Conservation (phyloP, 345 rosid species). For the Lenwebbia sp. region DNA sequence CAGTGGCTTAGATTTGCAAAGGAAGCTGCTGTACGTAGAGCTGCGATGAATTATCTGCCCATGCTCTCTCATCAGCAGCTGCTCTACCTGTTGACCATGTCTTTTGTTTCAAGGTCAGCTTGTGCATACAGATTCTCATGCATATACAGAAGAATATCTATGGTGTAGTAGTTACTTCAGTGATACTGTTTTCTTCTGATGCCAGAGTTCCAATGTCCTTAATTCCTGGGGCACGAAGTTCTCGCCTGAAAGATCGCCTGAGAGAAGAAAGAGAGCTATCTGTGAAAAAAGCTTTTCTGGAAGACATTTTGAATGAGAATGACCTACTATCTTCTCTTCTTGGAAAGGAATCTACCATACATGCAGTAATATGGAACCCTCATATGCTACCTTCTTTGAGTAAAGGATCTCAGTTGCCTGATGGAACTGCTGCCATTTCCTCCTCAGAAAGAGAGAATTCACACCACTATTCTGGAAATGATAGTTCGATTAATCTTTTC, state of each 20-base stretch:
- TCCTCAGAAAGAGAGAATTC: slow-evolving; percentile 20
- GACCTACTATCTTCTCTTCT: slow-evolving; percentile 45
- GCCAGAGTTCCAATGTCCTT: slow-evolving; percentile 86
- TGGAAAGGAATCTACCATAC: slow-evolving; percentile 29
- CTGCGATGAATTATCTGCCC: slow-evolving; percentile 99
- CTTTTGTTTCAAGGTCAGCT: slow-evolving; percentile 80
- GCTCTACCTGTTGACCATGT: slow-evolving; percentile 93
- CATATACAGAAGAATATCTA: not conserved
- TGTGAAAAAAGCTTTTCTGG: slow-evolving; percentile 84
- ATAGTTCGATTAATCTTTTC: slow-evolving; percentile 34
- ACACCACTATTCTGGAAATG: slow-evolving; percentile 18
- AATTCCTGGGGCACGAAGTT: slow-evolving; percentile 92
- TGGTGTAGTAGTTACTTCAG: not conserved
- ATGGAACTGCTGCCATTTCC: slow-evolving; percentile 11
- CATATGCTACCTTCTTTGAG: slow-evolving; percentile 55
- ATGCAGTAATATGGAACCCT: slow-evolving; percentile 74
- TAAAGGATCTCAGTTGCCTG: slow-evolving; percentile 32
- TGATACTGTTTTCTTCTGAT: not conserved
- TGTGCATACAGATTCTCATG: not conserved
- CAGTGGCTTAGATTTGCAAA: slow-evolving; percentile 95
- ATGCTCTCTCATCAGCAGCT: slow-evolving; percentile 99
- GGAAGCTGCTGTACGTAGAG: slow-evolving; percentile 98
- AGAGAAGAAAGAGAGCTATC: slow-evolving; percentile 86
- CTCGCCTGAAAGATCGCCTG: slow-evolving; percentile 87
- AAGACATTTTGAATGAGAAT: slow-evolving; percentile 74